These are phyloP conservation scores for Takashimella tepidaria DNA, from an alignment of 1,284 basidiomycete species.

Conservation along the genomic window DNA sequence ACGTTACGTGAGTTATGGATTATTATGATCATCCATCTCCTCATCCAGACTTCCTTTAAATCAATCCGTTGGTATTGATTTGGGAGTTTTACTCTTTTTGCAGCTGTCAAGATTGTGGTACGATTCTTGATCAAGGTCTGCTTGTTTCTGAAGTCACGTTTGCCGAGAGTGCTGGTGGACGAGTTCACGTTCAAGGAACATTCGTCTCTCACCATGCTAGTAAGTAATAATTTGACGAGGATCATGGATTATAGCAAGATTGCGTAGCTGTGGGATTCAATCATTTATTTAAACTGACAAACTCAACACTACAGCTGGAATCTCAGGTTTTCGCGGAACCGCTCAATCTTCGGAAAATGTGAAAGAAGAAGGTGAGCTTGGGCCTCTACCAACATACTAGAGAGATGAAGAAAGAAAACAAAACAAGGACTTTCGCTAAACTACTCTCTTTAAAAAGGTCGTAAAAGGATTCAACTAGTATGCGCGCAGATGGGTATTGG, in stretches of 20 bases:
- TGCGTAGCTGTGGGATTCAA: not conserved
- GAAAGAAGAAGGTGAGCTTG: constrained; percentile 34
- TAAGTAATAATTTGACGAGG: constrained; percentile 51
- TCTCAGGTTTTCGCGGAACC: constrained; percentile 22
- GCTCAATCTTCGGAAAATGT: constrained; percentile 29
- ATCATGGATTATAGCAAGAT: not conserved
- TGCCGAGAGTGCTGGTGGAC: constrained; percentile 85
- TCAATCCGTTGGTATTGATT: no score
- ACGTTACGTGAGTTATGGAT: constrained; percentile 27
- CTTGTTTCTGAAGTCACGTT: constrained; percentile 93
- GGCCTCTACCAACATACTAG: no score
- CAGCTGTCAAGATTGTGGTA: constrained; percentile 71
- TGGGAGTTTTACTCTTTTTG: no score
- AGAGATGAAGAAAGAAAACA: no score
- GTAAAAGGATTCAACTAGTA: constrained; percentile 73
- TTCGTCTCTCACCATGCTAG: constrained; percentile 90
- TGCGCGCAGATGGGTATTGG: constrained; percentile 72
- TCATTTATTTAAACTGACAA: not conserved
- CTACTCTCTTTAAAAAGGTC: constrained; percentile 56
- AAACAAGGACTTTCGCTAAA: no score
- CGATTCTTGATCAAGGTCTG: constrained; percentile 87
- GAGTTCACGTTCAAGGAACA: constrained; percentile 90
- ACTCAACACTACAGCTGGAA: constrained; percentile 20
- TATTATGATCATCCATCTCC: not conserved
- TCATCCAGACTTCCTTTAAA: not conserved